A percentile compares a stretch with the other conserved stretches of the same genome.
Evolutionary conservation across 2,329 filamentous ascomycete genomes (phyloP).

Genomic region (Xylariaceae sp.): DNA sequence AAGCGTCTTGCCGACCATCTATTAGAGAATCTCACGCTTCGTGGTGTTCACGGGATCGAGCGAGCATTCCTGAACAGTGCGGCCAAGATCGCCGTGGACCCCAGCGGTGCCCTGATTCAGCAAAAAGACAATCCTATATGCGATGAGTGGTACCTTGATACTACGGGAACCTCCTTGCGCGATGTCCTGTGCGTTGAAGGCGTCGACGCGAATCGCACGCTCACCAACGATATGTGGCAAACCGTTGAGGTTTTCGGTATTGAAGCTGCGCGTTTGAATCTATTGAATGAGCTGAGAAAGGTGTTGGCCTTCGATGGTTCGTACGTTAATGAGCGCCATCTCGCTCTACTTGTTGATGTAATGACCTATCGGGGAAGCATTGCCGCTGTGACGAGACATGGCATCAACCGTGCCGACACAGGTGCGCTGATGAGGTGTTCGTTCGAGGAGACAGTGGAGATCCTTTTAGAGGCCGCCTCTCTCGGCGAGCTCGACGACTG

Average conservation of each 20-base stretch:
- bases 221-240: constrained; percentile 94
- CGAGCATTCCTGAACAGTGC: constrained; percentile 90
- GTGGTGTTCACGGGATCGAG: constrained; percentile 84
- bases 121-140: constrained; percentile 71
- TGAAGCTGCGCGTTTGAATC: constrained; percentile 81
- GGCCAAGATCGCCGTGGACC: constrained; percentile 59
- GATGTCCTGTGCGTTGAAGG: constrained; percentile 83
- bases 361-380: constrained; percentile 95
- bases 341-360: constrained; percentile 90
- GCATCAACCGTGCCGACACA: constrained; percentile 97
- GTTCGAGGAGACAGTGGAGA: constrained; percentile 98
- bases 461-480: constrained; percentile 90
- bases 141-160: constrained; percentile 94
- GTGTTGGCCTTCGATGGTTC: constrained; percentile 98
- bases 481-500: constrained; percentile 96
- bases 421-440: constrained; percentile 99
- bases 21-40: constrained; percentile 83
- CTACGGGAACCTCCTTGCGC: constrained; percentile 81
- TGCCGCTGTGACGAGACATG: constrained; percentile 94
- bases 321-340: constrained; percentile 97
- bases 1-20: constrained; percentile 90
- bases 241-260: constrained; percentile 94
- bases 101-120: constrained; percentile 69
- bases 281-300: constrained; percentile 83
- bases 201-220: constrained; percentile 80